Evolutionary conservation across 2,329 filamentous ascomycete species (phyloP).

Genomic region (Aureobasidium namibiae): DNA sequence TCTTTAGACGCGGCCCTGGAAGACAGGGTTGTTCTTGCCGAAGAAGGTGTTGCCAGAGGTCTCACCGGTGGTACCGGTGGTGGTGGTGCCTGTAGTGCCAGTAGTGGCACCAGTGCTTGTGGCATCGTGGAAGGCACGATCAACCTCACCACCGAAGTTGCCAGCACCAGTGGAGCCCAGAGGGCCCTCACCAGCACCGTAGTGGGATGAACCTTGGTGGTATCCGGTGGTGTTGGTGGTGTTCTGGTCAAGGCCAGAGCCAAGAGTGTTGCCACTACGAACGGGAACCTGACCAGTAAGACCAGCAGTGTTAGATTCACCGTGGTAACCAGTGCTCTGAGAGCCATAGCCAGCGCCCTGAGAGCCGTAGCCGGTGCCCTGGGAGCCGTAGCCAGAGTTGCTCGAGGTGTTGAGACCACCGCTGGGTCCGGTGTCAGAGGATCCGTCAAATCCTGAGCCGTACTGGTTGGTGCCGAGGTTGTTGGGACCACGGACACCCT

Average conservation of each 20-base stretch:
- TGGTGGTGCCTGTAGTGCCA: constrained; percentile 14
- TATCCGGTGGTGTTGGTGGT: constrained; percentile 15
- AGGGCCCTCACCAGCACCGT: not conserved
- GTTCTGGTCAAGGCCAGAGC: constrained; percentile 15
- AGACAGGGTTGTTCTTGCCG: constrained; percentile 36
- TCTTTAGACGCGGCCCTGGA: constrained; percentile 30
- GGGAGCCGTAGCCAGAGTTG: constrained; percentile 15
- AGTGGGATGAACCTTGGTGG: constrained; percentile 27
- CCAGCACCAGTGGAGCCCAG: not conserved
- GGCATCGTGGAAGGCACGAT: constrained; percentile 8
- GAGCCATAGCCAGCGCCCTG: constrained; percentile 13
- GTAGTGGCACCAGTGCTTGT: not conserved
- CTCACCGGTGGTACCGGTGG: not conserved
- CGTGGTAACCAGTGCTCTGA: constrained; percentile 13
- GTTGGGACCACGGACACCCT: constrained; percentile 24
- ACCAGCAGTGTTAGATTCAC: constrained; percentile 11
- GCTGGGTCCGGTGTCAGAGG: constrained; percentile 4
- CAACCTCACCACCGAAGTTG: constrained; percentile 12
- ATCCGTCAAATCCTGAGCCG: constrained; percentile 11
- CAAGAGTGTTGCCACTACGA: constrained; percentile 13
- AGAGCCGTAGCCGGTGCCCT: constrained; percentile 14
- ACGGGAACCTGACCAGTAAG: constrained; percentile 16
- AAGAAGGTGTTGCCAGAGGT: constrained; percentile 37
- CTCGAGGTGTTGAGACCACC: constrained; percentile 10
- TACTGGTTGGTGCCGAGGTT: constrained; percentile 12